Base-by-base conservation (phyloP, 164 flowering plant genomes). In the Umbilicus rupestris region DNA sequence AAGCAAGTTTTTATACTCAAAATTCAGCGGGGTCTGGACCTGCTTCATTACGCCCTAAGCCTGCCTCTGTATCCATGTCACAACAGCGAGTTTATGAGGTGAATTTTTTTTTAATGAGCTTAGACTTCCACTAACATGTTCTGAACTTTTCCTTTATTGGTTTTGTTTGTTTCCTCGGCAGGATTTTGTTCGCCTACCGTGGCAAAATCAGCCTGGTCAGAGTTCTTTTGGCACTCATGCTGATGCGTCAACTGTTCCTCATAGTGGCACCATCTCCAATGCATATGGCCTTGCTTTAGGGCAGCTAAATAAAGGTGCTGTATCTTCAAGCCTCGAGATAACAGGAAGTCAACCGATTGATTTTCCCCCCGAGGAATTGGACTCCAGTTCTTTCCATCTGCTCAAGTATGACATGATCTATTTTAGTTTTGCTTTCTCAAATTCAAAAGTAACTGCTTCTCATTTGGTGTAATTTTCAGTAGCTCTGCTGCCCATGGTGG, bases 51-150 rank as follows among this genome's bases (percentile, higher is more conserved):
- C 98, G 98, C 29, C 97, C 97, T 15, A 88, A 84, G 72, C 93
- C 98, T 70, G 96, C 96, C 44, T 88, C 86, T 59, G 72, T 95
- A 72, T 86, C 98, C 50, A 77, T 70, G 68, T 78, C 97, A 19
- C 99, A 92, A 70, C 98, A 95, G 74, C 83, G 95, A 50, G 99
- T 95, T 66, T 92, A 95, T 81, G 97, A 92, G 99, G 99, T 92
- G 45, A 63, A 24, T 35, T 35, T 35, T 35, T 35, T 35, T 10
- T 7, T 35, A 29, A 29, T 37, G n/a, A 28, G 3, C 20, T 24
- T 17, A 9, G 55, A 69, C 69, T 12, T 17, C 41, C 17, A 35
- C 24, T 20, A 10, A 3, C 35, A 42, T 50, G 30, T 29, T 29
- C 15, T 46, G 29, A 14, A 39, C 20, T 2, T 14, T 26, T 26